Evolutionary conservation across 192 early-diverging fungal genomes (phyloP).

Genomic region (Coemansia sp.): DNA sequence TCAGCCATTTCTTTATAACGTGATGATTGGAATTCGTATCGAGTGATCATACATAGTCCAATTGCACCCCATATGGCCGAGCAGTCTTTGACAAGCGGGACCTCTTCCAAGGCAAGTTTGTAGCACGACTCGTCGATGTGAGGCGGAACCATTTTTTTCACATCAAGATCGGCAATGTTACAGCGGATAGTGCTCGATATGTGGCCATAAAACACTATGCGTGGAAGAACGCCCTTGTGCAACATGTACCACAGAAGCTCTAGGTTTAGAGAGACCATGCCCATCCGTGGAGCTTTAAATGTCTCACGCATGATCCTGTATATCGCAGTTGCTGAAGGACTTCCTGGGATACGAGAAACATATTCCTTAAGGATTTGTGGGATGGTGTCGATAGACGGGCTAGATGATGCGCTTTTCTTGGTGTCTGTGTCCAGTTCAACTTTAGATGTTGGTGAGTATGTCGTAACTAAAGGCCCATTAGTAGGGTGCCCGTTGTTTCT

Average conservation of each 20-base stretch:
- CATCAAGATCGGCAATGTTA: conserved; percentile 27
- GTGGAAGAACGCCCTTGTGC: conserved; percentile 42
- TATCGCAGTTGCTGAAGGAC: conserved; percentile 20
- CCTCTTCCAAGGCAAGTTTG: conserved; percentile 33
- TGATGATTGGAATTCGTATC: conserved; percentile 51
- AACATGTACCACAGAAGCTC: conserved; percentile 49
- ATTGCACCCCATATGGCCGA: conserved; percentile 41
- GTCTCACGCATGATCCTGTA: conserved; percentile 51
- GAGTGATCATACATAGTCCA: conserved; percentile 38
- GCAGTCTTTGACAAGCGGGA: conserved; percentile 21
- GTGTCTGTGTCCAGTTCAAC: not conserved
- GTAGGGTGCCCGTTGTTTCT: not conserved
- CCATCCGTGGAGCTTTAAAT: conserved; percentile 48
- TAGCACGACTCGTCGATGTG: conserved; percentile 48
- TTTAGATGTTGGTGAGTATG: not conserved
- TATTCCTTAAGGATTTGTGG: conserved; percentile 38
- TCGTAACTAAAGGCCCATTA: not conserved
- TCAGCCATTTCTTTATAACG: conserved; percentile 40
- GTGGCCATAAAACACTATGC: conserved; percentile 47
- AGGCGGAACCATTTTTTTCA: conserved; percentile 33
- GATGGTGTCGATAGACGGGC: conserved; percentile 1
- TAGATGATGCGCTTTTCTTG: not conserved
- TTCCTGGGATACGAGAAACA: conserved; percentile 30
- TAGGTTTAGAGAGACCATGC: conserved; percentile 47
- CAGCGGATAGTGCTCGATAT: conserved; percentile 44